Conservation (phyloP, 2,329 filamentous ascomycete species). For the Penicillium sp. region DNA sequence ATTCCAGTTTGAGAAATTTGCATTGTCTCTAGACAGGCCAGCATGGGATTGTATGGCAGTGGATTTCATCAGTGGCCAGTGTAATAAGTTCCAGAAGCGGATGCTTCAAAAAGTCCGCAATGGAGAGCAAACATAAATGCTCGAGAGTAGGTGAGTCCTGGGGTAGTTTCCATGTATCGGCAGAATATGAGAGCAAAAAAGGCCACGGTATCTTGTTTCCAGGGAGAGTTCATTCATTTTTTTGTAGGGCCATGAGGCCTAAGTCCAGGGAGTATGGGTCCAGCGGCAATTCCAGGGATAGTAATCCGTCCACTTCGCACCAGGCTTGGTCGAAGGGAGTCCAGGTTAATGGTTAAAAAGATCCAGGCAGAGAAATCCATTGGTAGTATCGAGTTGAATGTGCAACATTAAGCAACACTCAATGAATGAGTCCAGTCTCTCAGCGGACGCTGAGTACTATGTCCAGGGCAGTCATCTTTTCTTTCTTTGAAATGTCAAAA, state of each 20-base stretch:
- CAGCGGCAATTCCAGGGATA: constrained; percentile 8
- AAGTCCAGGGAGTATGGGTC: constrained; percentile 7
- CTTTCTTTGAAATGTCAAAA: constrained; percentile 22
- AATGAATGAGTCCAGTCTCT: constrained; percentile 32
- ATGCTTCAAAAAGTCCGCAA: constrained; percentile 12
- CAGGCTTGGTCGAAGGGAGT: constrained; percentile 28
- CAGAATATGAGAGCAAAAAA: constrained; percentile 5
- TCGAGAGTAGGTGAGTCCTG: constrained; percentile 10
- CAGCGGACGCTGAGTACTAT: constrained; percentile 33
- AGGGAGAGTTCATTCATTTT: constrained; percentile 12
- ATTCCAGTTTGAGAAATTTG: constrained; percentile 11
- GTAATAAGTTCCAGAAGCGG: constrained; percentile 10
- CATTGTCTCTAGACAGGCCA: constrained; percentile 2
- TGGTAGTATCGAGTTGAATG: constrained; percentile 25
- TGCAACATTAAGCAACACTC: constrained; percentile 45
- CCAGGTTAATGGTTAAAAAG: constrained; percentile 15
- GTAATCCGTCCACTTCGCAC: constrained; percentile 25
- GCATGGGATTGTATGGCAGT: constrained; percentile 8
- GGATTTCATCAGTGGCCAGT: constrained; percentile 16
- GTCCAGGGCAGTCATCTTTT: constrained; percentile 26
- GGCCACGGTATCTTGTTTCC: constrained; percentile 10
- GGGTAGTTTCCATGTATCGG: constrained; percentile 11
- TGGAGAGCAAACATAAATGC: constrained; percentile 20
- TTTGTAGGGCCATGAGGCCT: constrained; percentile 7
- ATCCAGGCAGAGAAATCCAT: constrained; percentile 20